Conservation (phyloP, 192 early-diverging fungal species). For the Backusella australiensis region DNA sequence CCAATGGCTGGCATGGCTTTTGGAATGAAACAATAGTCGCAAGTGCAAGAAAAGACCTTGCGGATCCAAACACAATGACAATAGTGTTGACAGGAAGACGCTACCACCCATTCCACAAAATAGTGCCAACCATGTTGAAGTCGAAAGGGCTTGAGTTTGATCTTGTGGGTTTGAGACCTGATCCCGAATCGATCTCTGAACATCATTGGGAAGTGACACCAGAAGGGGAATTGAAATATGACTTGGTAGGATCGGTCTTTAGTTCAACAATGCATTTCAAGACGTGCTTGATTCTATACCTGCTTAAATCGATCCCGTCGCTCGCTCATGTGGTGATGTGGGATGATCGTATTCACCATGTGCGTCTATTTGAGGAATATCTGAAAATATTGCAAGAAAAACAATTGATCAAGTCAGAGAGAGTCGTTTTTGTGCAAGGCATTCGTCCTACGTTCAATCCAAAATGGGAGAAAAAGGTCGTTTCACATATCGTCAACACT, state of each 20-base stretch:
- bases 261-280: slow-evolving; percentile 34
- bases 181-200: slow-evolving; percentile 17
- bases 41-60: slow-evolving; percentile 15
- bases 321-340: slow-evolving; percentile 24
- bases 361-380: slow-evolving; percentile 10
- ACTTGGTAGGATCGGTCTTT: slow-evolving; percentile 6
- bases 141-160: slow-evolving; percentile 26
- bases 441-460: slow-evolving; percentile 20
- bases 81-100: slow-evolving; percentile 33
- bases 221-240: neutral
- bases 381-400: neutral
- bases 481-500: slow-evolving; percentile 10
- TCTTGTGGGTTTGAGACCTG: slow-evolving; percentile 30
- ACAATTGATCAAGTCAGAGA: neutral
- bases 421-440: slow-evolving; percentile 8
- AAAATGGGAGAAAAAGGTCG: slow-evolving; percentile 11
- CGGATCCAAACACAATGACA: slow-evolving; percentile 17
- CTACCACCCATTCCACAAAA: slow-evolving; percentile 25
- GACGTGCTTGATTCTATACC: slow-evolving; percentile 21
- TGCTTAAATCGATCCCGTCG: slow-evolving; percentile 16
- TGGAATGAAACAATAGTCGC: slow-evolving; percentile 33
- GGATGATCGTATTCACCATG: slow-evolving; percentile 28
- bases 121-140: slow-evolving; percentile 15
- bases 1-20: slow-evolving; percentile 29
- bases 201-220: neutral